Base-by-base conservation (phyloP, 345 rosid species). In the Murraya koenigii region DNA sequence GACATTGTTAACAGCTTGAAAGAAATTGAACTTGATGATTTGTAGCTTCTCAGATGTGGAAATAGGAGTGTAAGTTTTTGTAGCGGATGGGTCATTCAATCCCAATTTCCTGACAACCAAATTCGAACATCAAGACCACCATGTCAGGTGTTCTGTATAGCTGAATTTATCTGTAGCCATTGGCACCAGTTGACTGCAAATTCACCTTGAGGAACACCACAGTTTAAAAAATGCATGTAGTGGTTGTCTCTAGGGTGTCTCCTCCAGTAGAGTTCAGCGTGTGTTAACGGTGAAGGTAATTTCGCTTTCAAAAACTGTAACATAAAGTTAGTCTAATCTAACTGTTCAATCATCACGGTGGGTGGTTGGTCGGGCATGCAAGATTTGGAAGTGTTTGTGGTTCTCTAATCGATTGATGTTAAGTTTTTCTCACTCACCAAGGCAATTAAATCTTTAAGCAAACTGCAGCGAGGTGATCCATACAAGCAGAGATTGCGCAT, bases 1-100 rank as follows among this genome's bases (percentile, higher is more conserved):
- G 81, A 84, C 75, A 80, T 82, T 41, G 75, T 82, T 32, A 77
- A 77, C 78, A 80, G 65, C 60, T 77, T 84, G 85, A 86, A 80
- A 80, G 80, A 68, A 63, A 72, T 84, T 71, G 82, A 86, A 69
- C 78, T 84, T 56, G 68, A 72, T 30, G 62, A 58, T 79, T 23
- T 69, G 8, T 81, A 82, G 67, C 65, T 13, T 32, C 52, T 59
- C 38, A 80, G 25, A 20, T 41, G 32, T 22, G 39, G 74, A 54
- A 26, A 7, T 2, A 1, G 1, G 28, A 38, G 9, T 44, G 17
- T 47, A 75, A 35, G 36, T 6, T 75, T 44, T 22, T 63, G 5
- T 26, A 19, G 52, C 8, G n/a, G 41, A 52, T 32, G 33, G 33
- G 47, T 33, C 55, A 30, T 41, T 39, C 68, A 2, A 10, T 66